Percentiles rank a stretch among this genome's conserved stretches.
phyloP scores from a whole-genome alignment of 2,329 filamentous ascomycete genomes.

The Fusarium albidum region DNA sequence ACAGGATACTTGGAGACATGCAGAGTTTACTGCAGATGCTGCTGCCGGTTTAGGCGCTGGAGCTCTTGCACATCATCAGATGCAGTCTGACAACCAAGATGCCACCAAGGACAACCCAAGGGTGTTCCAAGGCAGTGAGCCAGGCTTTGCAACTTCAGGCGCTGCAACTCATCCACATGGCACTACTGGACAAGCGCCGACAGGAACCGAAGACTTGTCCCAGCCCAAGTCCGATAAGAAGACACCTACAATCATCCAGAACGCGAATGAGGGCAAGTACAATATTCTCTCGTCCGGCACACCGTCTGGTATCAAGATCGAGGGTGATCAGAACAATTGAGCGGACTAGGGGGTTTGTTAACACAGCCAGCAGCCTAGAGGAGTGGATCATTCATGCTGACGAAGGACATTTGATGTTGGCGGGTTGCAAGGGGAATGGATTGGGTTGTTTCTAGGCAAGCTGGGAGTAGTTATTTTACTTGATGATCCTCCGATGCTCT shows the following conservation, averaged over 20 bases:
- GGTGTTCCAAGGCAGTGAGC: background rate
- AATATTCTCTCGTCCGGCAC: constrained; percentile 32
- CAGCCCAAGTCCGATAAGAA: background rate
- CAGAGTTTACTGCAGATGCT: constrained; percentile 2
- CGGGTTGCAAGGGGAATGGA: too few relatives aligned
- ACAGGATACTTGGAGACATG: background rate
- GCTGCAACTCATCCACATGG: background rate
- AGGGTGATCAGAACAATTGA: background rate
- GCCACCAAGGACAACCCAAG: background rate
- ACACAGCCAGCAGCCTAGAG: too few relatives aligned
- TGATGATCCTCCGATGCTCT: too few relatives aligned
- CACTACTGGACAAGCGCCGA: background rate
- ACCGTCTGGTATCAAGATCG: constrained; percentile 23
- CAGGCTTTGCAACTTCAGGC: background rate
- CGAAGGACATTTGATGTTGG: too few relatives aligned
- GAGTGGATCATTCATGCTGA: too few relatives aligned
- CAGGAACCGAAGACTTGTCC: background rate
- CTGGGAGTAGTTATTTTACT: too few relatives aligned
- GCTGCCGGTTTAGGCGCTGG: constrained; percentile 22
- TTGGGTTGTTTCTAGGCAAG: too few relatives aligned
- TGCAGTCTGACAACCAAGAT: background rate
- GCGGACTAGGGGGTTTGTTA: background rate
- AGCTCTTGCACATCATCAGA: constrained; percentile 10
- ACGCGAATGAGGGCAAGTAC: constrained; percentile 33
- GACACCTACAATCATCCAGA: constrained; percentile 1